Base-by-base conservation (phyloP, 2,329 filamentous ascomycete species). In the Arthroderma uncinatum region DNA sequence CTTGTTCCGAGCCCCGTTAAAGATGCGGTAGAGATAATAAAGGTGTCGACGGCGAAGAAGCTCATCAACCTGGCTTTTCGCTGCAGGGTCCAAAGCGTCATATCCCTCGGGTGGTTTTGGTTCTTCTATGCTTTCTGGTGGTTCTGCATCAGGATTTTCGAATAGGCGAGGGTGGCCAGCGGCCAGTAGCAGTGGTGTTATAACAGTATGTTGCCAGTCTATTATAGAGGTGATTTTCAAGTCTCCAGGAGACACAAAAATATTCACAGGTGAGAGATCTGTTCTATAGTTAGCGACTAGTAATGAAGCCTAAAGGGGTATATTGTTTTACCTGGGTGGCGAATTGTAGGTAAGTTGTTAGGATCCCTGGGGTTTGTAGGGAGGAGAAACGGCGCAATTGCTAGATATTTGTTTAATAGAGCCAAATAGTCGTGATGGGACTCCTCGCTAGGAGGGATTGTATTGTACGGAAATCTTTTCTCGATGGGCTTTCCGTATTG, bases 371-470 rank as follows among this genome's bases (percentile, higher is more conserved):
- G 56, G 14, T 58, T 36, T 36, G 59, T 59, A 19, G 62, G 62
- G n/a, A 65, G 59, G 16, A 65, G 56, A 56, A 61, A 64, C 21
- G 64, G 61, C 1, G 60, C 60, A 23, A 65, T 58, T 53, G 60
- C 40, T 3, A 63, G 12, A 36, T 66, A 67, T 48, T 64, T 65
- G 14, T 62, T 39, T 4, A 67, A 60, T 21, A 67, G 62, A 14
- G 19, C 34, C 6, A 61, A 14, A 57, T 66, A 65, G n/a, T 60
- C 23, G 12, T 60, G 14, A 10, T 37, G 62, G 2, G 54, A 59
- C 4, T 57, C 61, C 4, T 53, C n/a, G 9, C 62, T 64, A 19
- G 62, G 59, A 40, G 66, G 57, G 10, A 65, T 28, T 2, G 42
- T 58, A 30, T 64, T 66, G 39, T 65, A 57, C 6, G 64, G 64